Percentiles rank a stretch among this genome's conserved stretches.
Conservation (phyloP, 495 filamentous ascomycete species). For the Choiromyces venosus region DNA sequence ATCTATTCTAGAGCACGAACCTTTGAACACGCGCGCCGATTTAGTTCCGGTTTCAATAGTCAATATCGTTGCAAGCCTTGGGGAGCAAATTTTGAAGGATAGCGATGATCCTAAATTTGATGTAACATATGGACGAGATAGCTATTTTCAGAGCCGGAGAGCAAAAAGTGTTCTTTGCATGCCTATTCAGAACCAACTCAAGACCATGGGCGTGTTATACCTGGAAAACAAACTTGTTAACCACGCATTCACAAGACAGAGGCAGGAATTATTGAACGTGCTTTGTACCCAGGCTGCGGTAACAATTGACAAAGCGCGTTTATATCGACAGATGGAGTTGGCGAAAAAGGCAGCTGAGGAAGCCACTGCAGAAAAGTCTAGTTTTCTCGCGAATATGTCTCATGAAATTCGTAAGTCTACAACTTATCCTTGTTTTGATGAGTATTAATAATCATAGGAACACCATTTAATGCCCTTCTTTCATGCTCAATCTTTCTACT, state of each 20-base stretch:
- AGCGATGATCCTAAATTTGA: conserved; percentile 42
- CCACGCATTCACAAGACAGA: conserved; percentile 40
- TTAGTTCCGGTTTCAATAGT: conserved; percentile 41
- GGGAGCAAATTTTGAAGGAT: conserved; percentile 40
- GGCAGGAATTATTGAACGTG: conserved; percentile 40
- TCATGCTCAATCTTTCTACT: conserved; percentile 42
- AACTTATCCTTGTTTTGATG: background rate
- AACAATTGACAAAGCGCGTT: conserved; percentile 42
- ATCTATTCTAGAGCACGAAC: conserved; percentile 40
- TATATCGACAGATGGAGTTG: conserved; percentile 42
- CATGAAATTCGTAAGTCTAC: conserved; percentile 37
- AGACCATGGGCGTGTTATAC: conserved; percentile 42
- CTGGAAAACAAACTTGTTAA: conserved; percentile 41
- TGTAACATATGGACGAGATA: conserved; percentile 40
- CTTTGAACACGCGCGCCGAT: conserved; percentile 38
- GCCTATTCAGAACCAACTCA: conserved; percentile 42
- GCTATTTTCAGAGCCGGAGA: conserved; percentile 35
- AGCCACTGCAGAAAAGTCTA: conserved; percentile 41
- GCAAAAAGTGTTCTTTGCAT: conserved; percentile 42
- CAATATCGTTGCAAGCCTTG: conserved; percentile 41
- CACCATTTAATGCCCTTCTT: conserved; percentile 41
- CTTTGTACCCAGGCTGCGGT: conserved; percentile 42
- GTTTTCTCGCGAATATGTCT: conserved; percentile 41
- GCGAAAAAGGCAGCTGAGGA: conserved; percentile 42
- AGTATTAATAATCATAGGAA: conserved; percentile 22